Evolutionary conservation across 768 basidiomycete genomes (phyloP), one percentile per base, ranked within the genome.

Genomic region (Hortiboletus flavorubellus): DNA sequence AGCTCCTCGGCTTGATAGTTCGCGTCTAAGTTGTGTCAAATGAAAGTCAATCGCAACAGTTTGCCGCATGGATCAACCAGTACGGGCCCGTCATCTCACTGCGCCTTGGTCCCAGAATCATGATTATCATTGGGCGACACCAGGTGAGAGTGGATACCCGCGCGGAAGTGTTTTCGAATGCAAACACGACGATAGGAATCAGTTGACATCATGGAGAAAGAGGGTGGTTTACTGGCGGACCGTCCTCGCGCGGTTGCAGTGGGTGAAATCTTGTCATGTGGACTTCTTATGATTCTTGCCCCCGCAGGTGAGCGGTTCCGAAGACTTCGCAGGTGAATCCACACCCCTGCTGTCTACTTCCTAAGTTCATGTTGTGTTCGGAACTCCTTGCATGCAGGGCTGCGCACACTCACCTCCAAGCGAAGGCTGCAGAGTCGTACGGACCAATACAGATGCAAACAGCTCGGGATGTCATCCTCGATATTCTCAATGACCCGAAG

Each of bases 161-260:
- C 39, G 14, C 7, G 3, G 21, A 4, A 35, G 15, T 8, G 8
- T 11, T 16, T 18, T n/a, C 26, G 2, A 42, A 12, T 18, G 2
- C 42, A 38, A 44, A 37, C 39, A 10, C n/a, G 9, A 23, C 35
- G 7, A 10, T 67, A 84, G 66, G 83, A 82, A 37, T 83, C 84
- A 0, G 75, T 84, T 0, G 83, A 86, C 21, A 79, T 86, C 53
- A 81, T 86, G 83, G 84, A 86, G 62, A 81, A 80, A 49, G 81
- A 85, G 59, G 84, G 84, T n/a, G 77, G 79, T 5, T 58, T 73
- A 4, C 67, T 81, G n/a, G 79, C 77, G 0, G 84, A 85, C 60
- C 72, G 84, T 47, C 84, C 84, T 21, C 67, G 71, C 4, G 74
- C 73, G 12, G 81, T 86, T 42, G 76, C 84, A 1, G 84, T 79